These are phyloP conservation scores for Symbiodinium natans DNA, from an alignment of 73 alveolate species.

Conservation along the genomic window DNA sequence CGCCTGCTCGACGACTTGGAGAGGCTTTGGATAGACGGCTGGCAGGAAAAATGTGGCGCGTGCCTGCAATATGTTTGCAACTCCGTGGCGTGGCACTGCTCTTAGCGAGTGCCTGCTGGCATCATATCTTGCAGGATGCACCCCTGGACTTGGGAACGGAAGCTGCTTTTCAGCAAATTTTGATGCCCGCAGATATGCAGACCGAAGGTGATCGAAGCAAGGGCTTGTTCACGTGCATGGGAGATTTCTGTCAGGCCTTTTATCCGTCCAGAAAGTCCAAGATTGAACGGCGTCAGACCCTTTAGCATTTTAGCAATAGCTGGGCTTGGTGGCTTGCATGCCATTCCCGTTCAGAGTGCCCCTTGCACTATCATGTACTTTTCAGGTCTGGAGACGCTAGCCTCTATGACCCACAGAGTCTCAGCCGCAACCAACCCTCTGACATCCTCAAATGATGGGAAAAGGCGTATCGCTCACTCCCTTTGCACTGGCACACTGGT, in stretches of 20 bases:
- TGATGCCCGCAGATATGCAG: too few species aligned
- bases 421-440: neutral
- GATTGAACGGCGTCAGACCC: constrained; percentile 4
- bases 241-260: constrained; percentile 62
- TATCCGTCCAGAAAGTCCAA: constrained; percentile 35
- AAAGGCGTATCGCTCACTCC: too few species aligned
- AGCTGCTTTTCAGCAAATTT: neutral
- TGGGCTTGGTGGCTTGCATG: too few species aligned
- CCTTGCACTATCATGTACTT: too few species aligned
- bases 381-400: neutral
- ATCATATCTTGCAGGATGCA: constrained; percentile 92
- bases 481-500: too few species aligned
- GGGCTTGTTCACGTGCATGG: too few species aligned
- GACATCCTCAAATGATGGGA: too few species aligned
- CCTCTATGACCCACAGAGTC: neutral
- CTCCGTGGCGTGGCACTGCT: too few species aligned
- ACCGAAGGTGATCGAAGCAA: too few species aligned
- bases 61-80: neutral
- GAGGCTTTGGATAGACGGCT: constrained; percentile 60
- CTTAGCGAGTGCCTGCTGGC: too few species aligned
- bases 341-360: too few species aligned
- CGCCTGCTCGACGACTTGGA: constrained; percentile 74
- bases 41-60: neutral
- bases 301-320: neutral
- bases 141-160: constrained; percentile 73